Evolutionary conservation across 148 eudicot species (phyloP).

Genomic region (Fagopyrum homotropicum): DNA sequence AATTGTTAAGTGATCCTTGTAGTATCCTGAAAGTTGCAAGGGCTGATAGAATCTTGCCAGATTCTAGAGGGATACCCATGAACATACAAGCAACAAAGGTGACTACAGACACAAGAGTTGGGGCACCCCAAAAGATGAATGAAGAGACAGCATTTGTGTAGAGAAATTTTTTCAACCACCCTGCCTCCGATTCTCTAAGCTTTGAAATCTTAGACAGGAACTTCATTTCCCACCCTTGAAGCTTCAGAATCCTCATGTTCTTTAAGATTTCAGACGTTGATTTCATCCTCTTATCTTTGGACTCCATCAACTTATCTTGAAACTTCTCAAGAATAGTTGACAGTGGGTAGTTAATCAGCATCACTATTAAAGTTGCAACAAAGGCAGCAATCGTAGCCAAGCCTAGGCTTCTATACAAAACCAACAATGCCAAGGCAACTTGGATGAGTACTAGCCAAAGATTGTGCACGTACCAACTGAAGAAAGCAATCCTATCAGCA

Average conservation of each 20-base stretch:
- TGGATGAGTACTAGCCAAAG: conserved; percentile 56
- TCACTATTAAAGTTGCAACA: conserved; percentile 37
- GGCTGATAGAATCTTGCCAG: conserved; percentile 42
- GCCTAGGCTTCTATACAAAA: conserved; percentile 50
- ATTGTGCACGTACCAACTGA: conserved; percentile 59
- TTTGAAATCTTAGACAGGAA: conserved; percentile 41
- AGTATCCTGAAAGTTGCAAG: conserved; percentile 39
- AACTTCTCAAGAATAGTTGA: conserved; percentile 31
- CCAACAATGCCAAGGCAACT: conserved; percentile 35
- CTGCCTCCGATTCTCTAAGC: conserved; percentile 27
- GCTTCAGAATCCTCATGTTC: conserved; percentile 50
- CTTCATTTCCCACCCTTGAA: conserved; percentile 57
- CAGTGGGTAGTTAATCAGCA: conserved; percentile 44
- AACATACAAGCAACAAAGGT: conserved; percentile 39
- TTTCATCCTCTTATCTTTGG: conserved; percentile 48
- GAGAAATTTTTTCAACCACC: conserved; percentile 39
- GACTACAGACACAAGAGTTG: conserved; percentile 36
- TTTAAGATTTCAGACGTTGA: conserved; percentile 43
- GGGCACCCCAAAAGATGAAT: conserved; percentile 46
- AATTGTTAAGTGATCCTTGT: conserved; percentile 31
- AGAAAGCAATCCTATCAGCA: conserved; percentile 47
- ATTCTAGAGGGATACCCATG: conserved; percentile 44
- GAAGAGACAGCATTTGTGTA: conserved; percentile 30
- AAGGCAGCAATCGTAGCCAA: conserved; percentile 48
- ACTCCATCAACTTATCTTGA: conserved; percentile 36